Evolutionary conservation across 2,329 filamentous ascomycete genomes (phyloP).

Genomic region (Penicillium glabrum): DNA sequence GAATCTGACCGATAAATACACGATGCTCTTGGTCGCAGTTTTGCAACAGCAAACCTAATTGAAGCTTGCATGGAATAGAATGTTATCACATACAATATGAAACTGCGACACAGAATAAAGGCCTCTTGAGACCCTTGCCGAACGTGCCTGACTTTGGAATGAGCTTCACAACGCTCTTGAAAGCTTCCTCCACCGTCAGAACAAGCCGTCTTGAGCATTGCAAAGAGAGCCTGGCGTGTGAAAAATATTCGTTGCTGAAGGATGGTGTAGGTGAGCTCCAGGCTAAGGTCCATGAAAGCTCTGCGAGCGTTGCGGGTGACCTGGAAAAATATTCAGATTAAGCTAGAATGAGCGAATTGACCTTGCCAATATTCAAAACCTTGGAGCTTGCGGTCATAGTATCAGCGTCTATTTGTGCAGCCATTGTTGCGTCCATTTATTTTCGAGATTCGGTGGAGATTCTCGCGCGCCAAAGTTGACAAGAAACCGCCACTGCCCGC

Average conservation of each 20-base stretch:
- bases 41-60: constrained; percentile 54
- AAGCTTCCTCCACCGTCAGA: too few relatives aligned
- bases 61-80: constrained; percentile 54
- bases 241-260: too few relatives aligned
- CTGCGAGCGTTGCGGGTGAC: constrained; percentile 32
- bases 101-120: constrained; percentile 48
- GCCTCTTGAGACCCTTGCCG: too few relatives aligned
- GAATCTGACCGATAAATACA: constrained; percentile 55
- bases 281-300: too few relatives aligned
- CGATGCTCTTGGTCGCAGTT: constrained; percentile 55
- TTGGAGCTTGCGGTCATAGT: too few relatives aligned
- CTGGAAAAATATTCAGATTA: constrained; percentile 36
- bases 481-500: background rate
- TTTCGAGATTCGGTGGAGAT: too few relatives aligned
- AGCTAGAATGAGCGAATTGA: constrained; percentile 36
- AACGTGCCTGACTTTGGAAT: too few relatives aligned
- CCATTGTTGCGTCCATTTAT: too few relatives aligned
- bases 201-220: too few relatives aligned
- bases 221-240: too few relatives aligned
- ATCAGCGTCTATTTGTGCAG: constrained; percentile 25
- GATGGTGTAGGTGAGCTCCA: too few relatives aligned
- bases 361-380: constrained; percentile 8
- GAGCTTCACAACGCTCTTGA: too few relatives aligned
- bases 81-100: constrained; percentile 51
- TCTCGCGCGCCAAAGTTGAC: constrained; percentile 29